These are phyloP conservation scores for Pachyrhizus erosus DNA, from an alignment of 306 rosid genomes.

Conservation along the genomic window DNA sequence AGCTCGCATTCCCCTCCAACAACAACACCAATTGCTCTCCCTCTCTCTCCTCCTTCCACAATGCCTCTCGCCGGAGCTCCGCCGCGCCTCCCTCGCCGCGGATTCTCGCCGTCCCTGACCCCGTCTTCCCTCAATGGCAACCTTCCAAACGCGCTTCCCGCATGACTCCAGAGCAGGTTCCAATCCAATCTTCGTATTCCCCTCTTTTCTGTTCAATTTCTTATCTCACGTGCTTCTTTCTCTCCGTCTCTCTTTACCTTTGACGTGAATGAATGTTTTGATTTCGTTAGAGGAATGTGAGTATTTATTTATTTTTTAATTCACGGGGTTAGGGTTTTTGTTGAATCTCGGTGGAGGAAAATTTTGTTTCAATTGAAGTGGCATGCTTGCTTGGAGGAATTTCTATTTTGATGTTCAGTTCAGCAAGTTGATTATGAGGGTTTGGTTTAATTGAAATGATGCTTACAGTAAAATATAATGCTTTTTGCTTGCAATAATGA, in stretches of 20 bases:
- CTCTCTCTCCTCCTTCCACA: slow-evolving; percentile 39
- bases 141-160: slow-evolving; percentile 89
- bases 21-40: slow-evolving; percentile 29
- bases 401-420: background rate
- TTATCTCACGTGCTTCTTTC: background rate
- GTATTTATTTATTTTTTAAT: background rate
- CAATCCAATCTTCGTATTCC: slow-evolving; percentile 4
- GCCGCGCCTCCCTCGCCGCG: slow-evolving; percentile 42
- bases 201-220: background rate
- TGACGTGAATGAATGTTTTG: background rate
- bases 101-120: slow-evolving; percentile 49
- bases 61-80: slow-evolving; percentile 64
- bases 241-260: background rate
- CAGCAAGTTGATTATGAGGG: slow-evolving; percentile 22
- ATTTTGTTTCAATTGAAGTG: slow-evolving; percentile 24
- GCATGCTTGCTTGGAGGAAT: background rate
- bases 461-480: slow-evolving; percentile 18
- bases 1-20: slow-evolving; percentile 57
- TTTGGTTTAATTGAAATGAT: slow-evolving; percentile 3
- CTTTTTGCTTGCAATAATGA: slow-evolving; percentile 19
- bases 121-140: slow-evolving; percentile 69
- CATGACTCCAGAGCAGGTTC: slow-evolving; percentile 75
- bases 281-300: slow-evolving; percentile 10
- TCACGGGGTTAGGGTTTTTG: slow-evolving; percentile 42
- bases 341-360: background rate